Base-by-base conservation (phyloP, 768 basidiomycete species). In the Tulasnella sp. region DNA sequence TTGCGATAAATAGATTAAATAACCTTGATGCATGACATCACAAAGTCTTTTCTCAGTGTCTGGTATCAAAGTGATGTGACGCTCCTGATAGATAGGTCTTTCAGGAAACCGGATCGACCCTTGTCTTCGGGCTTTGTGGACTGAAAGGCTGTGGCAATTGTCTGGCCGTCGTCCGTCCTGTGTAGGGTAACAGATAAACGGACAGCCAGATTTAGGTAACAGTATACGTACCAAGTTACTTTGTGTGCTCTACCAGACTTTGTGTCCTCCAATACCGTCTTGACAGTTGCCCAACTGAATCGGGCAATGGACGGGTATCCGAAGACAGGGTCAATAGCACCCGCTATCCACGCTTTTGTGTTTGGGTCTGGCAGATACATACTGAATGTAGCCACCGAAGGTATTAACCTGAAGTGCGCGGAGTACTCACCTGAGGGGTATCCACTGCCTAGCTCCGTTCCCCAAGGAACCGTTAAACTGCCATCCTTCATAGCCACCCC, bases 231-330 rank as follows among this genome's bases (percentile, higher is more conserved):
- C 93, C 95, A 99, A 68, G 83, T 77, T 9, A 86, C 79, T 1
- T 70, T 59, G 62, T 88, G 81, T 0, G 76, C 93, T n/a, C n/a
- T n/a, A n/a, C n/a, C n/a, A 15, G 29, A 28, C 39, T 51, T 41
- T 33, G 77, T 69, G 61, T 85, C 85, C 44, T 93, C 89, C 13
- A 99, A 67, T 2, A 79, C 63, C 1, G 86, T 74, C 61, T 90
- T 91, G 55, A 92, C 79, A 0, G 95, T 95, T 3, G 86, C 79
- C 95, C 95, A 99, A 1, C 86, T 90, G 67, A 98, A 98, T 15
- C 95, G 78, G 3, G 79, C 92, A 33, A 96, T 65, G 15, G 78
- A 82, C 0, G 93, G 93, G 60, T 78, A 93, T 4, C 95, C 95
- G 62, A 99, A 99, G 2, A 88, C 82, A 1, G 81, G 83, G 49